These are phyloP conservation scores for Agaricus subrufescens DNA, from an alignment of 768 basidiomycete species.

Conservation along the genomic window DNA sequence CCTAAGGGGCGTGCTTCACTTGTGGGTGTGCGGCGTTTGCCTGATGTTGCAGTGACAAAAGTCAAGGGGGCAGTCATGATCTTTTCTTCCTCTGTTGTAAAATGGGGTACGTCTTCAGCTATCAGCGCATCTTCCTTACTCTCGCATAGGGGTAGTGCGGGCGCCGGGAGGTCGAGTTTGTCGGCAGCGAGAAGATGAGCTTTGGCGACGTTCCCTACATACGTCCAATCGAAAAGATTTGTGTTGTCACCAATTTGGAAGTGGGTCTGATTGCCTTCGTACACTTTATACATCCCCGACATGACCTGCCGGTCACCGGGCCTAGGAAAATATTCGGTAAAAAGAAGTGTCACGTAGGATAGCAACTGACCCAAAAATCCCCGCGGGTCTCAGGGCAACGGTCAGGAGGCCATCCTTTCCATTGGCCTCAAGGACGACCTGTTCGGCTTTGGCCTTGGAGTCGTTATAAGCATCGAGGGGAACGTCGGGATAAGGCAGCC, in stretches of 20 bases:
- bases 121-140: constrained; percentile 30
- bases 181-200: constrained; percentile 94
- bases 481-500: constrained; percentile 65
- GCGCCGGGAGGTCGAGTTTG: constrained; percentile 58
- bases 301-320: constrained; percentile 90
- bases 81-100: constrained; percentile 36
- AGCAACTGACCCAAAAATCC: constrained; percentile 83
- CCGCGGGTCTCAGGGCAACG: constrained; percentile 86
- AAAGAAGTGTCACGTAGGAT: not conserved
- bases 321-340: constrained; percentile 31
- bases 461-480: constrained; percentile 91
- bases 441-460: constrained; percentile 88
- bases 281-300: constrained; percentile 72
- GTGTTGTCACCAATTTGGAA: constrained; percentile 93
- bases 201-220: constrained; percentile 91
- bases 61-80: constrained; percentile 51
- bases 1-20: constrained; percentile 79
- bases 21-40: constrained; percentile 67
- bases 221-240: constrained; percentile 95
- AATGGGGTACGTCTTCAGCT: constrained; percentile 33
- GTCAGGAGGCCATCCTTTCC: constrained; percentile 81
- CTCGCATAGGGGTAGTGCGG: constrained; percentile 33
- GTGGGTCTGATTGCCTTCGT: constrained; percentile 77
- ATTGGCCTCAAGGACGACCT: constrained; percentile 80
- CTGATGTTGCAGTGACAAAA: constrained; percentile 60